A percentile compares a stretch with the other conserved stretches of the same genome.
Conservation (phyloP, 176 grass and related monocot genomes). For the Carex pumila region DNA sequence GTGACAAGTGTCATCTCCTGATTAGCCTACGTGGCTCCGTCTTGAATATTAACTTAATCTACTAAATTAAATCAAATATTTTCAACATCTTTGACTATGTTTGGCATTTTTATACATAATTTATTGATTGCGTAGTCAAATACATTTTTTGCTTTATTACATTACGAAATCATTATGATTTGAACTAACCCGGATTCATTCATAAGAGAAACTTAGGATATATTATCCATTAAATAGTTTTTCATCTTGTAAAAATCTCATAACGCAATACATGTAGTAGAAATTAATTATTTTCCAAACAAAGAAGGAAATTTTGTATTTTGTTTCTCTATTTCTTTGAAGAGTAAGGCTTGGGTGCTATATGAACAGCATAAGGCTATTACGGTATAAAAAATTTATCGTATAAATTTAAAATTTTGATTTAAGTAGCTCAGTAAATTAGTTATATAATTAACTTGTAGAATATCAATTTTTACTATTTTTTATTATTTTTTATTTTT, state of each 20-base stretch:
- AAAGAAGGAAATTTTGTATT: neutral
- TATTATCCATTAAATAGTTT: neutral
- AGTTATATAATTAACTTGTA: no score
- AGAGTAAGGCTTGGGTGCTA: neutral
- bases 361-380: no score
- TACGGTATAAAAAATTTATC: no score
- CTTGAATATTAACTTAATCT: neutral
- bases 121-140: neutral
- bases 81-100: neutral
- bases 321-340: neutral
- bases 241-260: neutral
- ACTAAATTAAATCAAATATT: neutral
- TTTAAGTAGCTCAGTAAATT: no score
- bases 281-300: neutral
- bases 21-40: no score
- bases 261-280: neutral
- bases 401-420: no score
- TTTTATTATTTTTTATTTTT: no score
- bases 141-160: neutral
- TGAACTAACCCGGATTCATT: neutral
- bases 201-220: neutral
- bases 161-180: neutral
- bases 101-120: neutral
- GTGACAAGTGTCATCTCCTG: no score
- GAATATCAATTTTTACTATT: no score